Base-by-base conservation (phyloP, 2,329 filamentous ascomycete species). In the Aspergillus sp. region DNA sequence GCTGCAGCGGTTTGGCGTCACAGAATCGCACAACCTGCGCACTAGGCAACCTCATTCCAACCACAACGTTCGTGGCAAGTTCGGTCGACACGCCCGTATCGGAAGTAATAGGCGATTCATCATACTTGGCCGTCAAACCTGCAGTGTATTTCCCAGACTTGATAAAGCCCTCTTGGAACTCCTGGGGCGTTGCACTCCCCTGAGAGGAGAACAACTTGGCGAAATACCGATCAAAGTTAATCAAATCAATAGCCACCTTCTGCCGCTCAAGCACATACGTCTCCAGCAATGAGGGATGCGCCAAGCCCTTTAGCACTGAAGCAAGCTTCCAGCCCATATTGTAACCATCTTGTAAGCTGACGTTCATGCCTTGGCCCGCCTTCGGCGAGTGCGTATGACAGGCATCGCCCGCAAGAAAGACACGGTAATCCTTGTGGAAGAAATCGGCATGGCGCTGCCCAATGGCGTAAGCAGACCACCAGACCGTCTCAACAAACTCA, bases 391-490 rank as follows among this genome's bases (percentile, higher is more conserved):
- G 89, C 0, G 88, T 91, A 66, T 84, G 70, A 79, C 87, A 88
- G 36, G 88, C 88, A 69, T 91, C 89, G 15, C 88, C 88, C 12
- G 87, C 86, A 41, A 91, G 79, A 72, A 91, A 91, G n/a, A 89
- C 84, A 15, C 86, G 82, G 61, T 86, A 78, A 50, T 84, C 80
- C 68, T 89, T 85, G 65, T 85, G 84, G 76, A 92, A 92, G 50
- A 85, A 82, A 65, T 86, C 86, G 2, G 89, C 90, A 21, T 92
- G 84, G 17, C 90, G 85, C 77, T 91, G 88, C 10, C 88, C 87
- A 59, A 91, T 87, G 66, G 87, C 83, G 71, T 91, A 91, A 47
- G 87, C 85, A 49, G 88, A 89, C 77, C 91, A 91, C 88, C 89
- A 91, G 3, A 74, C 69, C 2, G 85, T 87, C 57, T 83, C 81